These are phyloP conservation scores for Solanum ahanhuiri DNA, from an alignment of 257 asterid genomes.

Conservation along the genomic window DNA sequence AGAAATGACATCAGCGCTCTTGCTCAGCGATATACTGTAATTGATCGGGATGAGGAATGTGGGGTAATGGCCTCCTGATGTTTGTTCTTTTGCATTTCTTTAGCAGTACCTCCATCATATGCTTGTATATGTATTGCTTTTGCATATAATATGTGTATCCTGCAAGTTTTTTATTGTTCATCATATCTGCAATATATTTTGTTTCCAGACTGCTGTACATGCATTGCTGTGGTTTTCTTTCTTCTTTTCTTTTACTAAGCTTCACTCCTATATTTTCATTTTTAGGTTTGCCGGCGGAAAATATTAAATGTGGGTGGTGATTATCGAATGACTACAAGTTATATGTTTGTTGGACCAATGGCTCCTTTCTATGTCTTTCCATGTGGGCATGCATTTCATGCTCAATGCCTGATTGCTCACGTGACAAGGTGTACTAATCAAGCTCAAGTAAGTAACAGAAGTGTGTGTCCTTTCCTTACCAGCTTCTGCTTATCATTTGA, in stretches of 20 bases:
- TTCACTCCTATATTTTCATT: constrained; percentile 1
- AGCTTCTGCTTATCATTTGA: background rate
- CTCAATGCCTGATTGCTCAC: constrained; percentile 86
- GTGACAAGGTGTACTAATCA: constrained; percentile 77
- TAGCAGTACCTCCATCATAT: background rate
- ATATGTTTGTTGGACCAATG: constrained; percentile 77
- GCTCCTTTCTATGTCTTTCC: constrained; percentile 97
- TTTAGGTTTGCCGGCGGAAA: constrained; percentile 73
- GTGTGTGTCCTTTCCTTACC: background rate
- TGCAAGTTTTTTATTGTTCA: background rate
- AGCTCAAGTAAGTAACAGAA: constrained; percentile 60
- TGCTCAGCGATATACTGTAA: constrained; percentile 80
- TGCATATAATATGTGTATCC: background rate
- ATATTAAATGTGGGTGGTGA: constrained; percentile 62
- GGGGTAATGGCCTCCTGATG: constrained; percentile 59
- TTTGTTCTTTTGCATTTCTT: background rate
- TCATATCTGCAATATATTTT: background rate
- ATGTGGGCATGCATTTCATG: constrained; percentile 92
- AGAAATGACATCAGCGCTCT: constrained; percentile 89
- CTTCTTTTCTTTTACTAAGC: background rate
- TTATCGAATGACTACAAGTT: constrained; percentile 52
- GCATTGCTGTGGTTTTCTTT: background rate
- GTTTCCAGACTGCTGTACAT: background rate
- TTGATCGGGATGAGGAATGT: constrained; percentile 83
- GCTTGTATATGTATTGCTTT: background rate